Percentiles rank a stretch among this genome's conserved stretches.
These are phyloP conservation scores for Coriaria nepalensis DNA, from an alignment of 306 rosid species.

Conservation along the genomic window DNA sequence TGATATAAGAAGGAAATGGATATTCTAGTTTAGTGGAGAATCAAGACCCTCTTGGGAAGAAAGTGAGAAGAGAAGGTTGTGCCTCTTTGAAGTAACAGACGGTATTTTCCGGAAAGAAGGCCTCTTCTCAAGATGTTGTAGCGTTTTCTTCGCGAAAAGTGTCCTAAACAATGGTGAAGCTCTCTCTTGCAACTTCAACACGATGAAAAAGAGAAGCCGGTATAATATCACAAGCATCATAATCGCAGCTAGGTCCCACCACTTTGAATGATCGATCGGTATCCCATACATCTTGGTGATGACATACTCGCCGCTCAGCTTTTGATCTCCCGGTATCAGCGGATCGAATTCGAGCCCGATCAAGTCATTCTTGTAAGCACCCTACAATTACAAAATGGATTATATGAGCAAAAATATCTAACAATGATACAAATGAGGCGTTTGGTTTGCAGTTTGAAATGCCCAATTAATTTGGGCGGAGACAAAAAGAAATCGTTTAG, in stretches of 20 bases:
- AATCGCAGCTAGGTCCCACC: conserved; percentile 87
- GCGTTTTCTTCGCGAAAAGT: conserved; percentile 38
- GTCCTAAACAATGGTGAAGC: conserved; percentile 42
- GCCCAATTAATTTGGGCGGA: too few relatives aligned
- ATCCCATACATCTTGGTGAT: conserved; percentile 55
- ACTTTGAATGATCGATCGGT: conserved; percentile 48
- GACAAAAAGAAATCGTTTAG: too few relatives aligned
- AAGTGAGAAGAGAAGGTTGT: conserved; percentile 50
- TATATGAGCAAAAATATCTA: not conserved
- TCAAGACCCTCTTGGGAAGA: conserved; percentile 82
- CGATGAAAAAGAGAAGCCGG: conserved; percentile 50
- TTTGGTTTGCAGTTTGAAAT: too few relatives aligned
- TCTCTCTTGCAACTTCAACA: conserved; percentile 66
- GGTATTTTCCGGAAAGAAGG: conserved; percentile 66
- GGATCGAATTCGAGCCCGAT: conserved; percentile 77
- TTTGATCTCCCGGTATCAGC: conserved; percentile 39
- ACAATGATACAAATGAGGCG: not conserved
- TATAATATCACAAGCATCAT: conserved; percentile 32
- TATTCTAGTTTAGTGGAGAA: conserved; percentile 53
- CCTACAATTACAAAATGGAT: conserved; percentile 29
- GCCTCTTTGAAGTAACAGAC: conserved; percentile 55
- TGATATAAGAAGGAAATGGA: too few relatives aligned
- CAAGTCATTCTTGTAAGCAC: conserved; percentile 83
- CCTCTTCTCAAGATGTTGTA: conserved; percentile 48
- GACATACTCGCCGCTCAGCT: conserved; percentile 55